Conservation (phyloP, 2,329 filamentous ascomycete genomes). For the Lasiodiplodia sp. region DNA sequence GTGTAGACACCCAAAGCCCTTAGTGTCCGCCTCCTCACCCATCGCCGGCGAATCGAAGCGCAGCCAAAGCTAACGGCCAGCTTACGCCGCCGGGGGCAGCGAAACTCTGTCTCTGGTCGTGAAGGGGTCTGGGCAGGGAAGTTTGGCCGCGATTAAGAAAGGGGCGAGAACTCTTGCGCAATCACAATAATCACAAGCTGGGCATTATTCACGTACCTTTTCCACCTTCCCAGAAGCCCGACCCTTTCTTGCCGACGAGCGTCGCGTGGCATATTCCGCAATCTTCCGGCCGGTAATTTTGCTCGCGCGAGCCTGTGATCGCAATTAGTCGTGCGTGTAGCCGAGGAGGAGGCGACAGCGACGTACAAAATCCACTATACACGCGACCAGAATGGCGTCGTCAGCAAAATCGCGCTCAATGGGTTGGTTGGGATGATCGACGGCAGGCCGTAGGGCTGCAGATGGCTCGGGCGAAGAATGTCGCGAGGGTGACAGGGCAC, state of each 20-base stretch:
- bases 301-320: slow-evolving; percentile 70
- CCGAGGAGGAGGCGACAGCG: not conserved
- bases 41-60: slow-evolving; percentile 1
- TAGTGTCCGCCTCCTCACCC: slow-evolving; percentile 17
- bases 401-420: slow-evolving; percentile 25
- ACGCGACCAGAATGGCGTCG: slow-evolving; percentile 1
- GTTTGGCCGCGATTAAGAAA: not conserved
- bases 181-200: slow-evolving; percentile 2
- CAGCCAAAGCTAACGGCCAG: slow-evolving; percentile 14
- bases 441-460: slow-evolving; percentile 28
- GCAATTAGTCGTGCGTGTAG: not conserved
- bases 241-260: slow-evolving; percentile 70
- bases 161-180: no score
- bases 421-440: slow-evolving; percentile 20
- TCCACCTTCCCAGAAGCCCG: slow-evolving; percentile 87
- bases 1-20: slow-evolving; percentile 18
- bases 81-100: slow-evolving; percentile 16
- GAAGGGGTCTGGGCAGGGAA: not conserved
- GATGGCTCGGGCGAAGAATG: slow-evolving; percentile 27
- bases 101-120: slow-evolving; percentile 13
- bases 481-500: slow-evolving; percentile 12
- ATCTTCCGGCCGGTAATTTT: slow-evolving; percentile 78
- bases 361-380: slow-evolving; percentile 37
- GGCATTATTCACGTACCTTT: slow-evolving; percentile 53
- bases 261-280: slow-evolving; percentile 76